Conservation (phyloP, 805 yeast genomes). For the Wickerhamomyces alni region DNA sequence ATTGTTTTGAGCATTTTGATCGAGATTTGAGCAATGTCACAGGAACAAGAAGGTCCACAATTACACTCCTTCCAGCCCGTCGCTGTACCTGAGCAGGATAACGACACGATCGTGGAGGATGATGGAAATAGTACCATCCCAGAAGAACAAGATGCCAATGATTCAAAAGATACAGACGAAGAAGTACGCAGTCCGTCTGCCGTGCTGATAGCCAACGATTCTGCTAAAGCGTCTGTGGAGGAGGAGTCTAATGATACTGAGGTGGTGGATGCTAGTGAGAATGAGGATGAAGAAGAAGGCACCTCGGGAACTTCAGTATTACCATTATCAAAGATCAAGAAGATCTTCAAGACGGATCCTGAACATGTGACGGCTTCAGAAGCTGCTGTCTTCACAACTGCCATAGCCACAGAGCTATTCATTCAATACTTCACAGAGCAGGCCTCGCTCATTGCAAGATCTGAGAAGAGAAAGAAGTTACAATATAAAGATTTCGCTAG, state of each 20-base stretch:
- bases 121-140: slow-evolving; percentile 8
- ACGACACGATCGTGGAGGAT: background rate
- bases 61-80: slow-evolving; percentile 16
- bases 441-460: slow-evolving; percentile 57
- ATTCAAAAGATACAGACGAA: slow-evolving; percentile 9
- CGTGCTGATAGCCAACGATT: background rate
- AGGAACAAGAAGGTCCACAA: slow-evolving; percentile 12
- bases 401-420: slow-evolving; percentile 74
- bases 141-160: slow-evolving; percentile 12
- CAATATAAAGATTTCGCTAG: slow-evolving; percentile 63
- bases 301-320: slow-evolving; percentile 31
- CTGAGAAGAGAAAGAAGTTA: slow-evolving; percentile 63
- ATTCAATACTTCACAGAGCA: slow-evolving; percentile 66
- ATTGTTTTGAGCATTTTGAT: background rate
- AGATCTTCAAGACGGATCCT: slow-evolving; percentile 71
- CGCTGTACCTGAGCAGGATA: background rate
- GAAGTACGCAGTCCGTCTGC: slow-evolving; percentile 1
- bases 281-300: slow-evolving; percentile 4
- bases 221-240: too few species aligned
- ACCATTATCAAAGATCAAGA: slow-evolving; percentile 65
- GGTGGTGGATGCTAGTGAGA: slow-evolving; percentile 1
- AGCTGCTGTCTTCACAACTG: slow-evolving; percentile 67
- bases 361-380: slow-evolving; percentile 63
- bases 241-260: background rate
- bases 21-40: background rate